Evolutionary conservation across 257 asterid genomes (phyloP).

Genomic region (Primulina tabacum): DNA sequence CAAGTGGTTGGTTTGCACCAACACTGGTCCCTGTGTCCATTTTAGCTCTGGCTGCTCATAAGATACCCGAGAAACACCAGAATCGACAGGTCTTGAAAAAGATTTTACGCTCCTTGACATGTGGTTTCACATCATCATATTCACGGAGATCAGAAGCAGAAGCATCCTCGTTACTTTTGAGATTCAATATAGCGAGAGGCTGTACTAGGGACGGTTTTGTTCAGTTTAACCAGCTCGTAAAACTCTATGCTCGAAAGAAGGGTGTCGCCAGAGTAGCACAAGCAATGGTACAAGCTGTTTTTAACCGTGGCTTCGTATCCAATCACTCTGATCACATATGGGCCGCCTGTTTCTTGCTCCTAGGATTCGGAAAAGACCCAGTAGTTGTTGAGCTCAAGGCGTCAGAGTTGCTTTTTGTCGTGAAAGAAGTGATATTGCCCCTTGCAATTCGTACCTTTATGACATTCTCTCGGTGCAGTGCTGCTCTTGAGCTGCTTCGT

Average conservation of each 20-base stretch:
- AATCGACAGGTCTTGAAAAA: slow-evolving; percentile 54
- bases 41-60: slow-evolving; percentile 70
- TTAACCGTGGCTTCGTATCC: slow-evolving; percentile 39
- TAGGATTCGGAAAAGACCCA: slow-evolving; percentile 72
- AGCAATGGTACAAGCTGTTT: slow-evolving; percentile 64
- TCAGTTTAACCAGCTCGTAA: slow-evolving; percentile 48
- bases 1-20: slow-evolving; percentile 93
- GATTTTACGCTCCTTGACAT: slow-evolving; percentile 56
- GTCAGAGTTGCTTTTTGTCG: slow-evolving; percentile 51
- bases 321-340: slow-evolving; percentile 68
- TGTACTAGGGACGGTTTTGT: slow-evolving; percentile 56
- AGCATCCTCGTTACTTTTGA: slow-evolving; percentile 56
- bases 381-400: slow-evolving; percentile 60
- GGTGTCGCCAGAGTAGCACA: slow-evolving; percentile 54
- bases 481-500: slow-evolving; percentile 78
- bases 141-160: slow-evolving; percentile 64
- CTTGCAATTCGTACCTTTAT: slow-evolving; percentile 63
- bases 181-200: slow-evolving; percentile 60
- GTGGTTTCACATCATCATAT: slow-evolving; percentile 66
- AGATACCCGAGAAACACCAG: slow-evolving; percentile 74
- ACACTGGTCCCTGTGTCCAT: slow-evolving; percentile 56
- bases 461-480: slow-evolving; percentile 61
- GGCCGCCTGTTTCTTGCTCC: slow-evolving; percentile 74
- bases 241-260: slow-evolving; percentile 59
- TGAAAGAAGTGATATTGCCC: slow-evolving; percentile 63